A percentile compares a stretch with the other conserved stretches of the same genome.
phyloP scores from a whole-genome alignment of 495 filamentous ascomycete species.

The Aspergillus homomorphus region DNA sequence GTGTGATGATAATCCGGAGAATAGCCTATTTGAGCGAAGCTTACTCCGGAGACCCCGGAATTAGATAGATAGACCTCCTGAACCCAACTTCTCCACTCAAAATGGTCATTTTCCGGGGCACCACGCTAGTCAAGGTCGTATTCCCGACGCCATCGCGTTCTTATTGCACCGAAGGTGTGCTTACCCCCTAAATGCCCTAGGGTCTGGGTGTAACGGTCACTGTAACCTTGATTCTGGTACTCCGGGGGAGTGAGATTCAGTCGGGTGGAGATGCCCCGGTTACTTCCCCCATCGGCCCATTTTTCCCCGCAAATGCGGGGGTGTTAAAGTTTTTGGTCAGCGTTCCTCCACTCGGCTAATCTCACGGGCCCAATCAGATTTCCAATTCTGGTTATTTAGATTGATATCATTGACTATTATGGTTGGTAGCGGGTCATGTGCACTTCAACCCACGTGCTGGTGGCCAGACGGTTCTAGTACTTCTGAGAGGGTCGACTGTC shows the following conservation, averaged over 20 bases:
- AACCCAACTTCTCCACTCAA: constrained; percentile 18
- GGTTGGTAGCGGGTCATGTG: too few species aligned
- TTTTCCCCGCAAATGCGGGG: constrained; percentile 15
- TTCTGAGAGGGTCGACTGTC: too few species aligned
- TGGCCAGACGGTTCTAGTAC: too few species aligned
- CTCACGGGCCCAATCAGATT: neutral
- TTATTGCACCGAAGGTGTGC: constrained; percentile 11
- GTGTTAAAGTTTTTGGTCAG: neutral
- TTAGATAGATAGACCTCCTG: constrained; percentile 18
- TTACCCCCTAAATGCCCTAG: constrained; percentile 7
- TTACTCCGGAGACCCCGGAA: constrained; percentile 21
- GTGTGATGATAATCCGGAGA: constrained; percentile 1
- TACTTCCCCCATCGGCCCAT: neutral
- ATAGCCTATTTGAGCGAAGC: constrained; percentile 28
- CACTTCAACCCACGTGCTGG: too few species aligned
- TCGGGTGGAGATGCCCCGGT: constrained; percentile 24
- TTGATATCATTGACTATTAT: neutral
- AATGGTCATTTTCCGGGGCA: constrained; percentile 15
- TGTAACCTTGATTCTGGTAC: constrained; percentile 21
- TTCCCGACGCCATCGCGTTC: constrained; percentile 5
- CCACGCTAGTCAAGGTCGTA: constrained; percentile 17
- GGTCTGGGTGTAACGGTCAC: constrained; percentile 7
- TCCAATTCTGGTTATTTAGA: neutral
- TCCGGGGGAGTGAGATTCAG: constrained; percentile 9
- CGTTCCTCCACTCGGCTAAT: constrained; percentile 13